Conservation (phyloP, 2,329 filamentous ascomycete genomes). For the Fusarium penzigii region DNA sequence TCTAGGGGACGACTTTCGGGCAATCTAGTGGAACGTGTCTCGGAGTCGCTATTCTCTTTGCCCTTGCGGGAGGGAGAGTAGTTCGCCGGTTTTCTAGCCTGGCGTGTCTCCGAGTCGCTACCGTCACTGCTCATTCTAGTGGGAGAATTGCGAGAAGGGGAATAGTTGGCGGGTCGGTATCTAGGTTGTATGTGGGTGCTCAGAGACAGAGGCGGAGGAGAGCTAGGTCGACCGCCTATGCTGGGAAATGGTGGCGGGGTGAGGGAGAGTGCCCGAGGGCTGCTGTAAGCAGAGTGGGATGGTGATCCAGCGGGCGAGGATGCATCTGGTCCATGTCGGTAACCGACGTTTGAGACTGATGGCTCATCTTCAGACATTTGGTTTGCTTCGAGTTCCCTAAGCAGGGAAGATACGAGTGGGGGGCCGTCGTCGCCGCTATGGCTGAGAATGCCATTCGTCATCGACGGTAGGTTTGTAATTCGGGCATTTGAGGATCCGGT, state of each 20-base stretch:
- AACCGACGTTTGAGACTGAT: slow-evolving; percentile 24
- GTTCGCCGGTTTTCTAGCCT: slow-evolving; percentile 58
- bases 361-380: slow-evolving; percentile 58
- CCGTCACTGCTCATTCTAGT: no score
- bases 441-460: slow-evolving; percentile 23
- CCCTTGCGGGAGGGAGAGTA: slow-evolving; percentile 57
- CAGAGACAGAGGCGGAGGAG: slow-evolving; percentile 61
- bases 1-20: slow-evolving; percentile 44
- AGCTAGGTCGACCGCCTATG: slow-evolving; percentile 56
- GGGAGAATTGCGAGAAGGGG: no score
- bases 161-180: slow-evolving; percentile 45
- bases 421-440: slow-evolving; percentile 52
- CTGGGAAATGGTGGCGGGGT: slow-evolving; percentile 69
- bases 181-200: slow-evolving; percentile 73
- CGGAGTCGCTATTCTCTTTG: slow-evolving; percentile 22
- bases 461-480: slow-evolving; percentile 17
- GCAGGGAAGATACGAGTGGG: slow-evolving; percentile 81
- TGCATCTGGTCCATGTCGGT: slow-evolving; percentile 36
- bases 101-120: no score
- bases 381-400: slow-evolving; percentile 82
- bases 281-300: slow-evolving; percentile 64
- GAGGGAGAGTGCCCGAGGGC: slow-evolving; percentile 65
- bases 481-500: slow-evolving; percentile 30
- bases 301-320: slow-evolving; percentile 69
- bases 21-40: slow-evolving; percentile 17